Evolutionary conservation across 75 land plant species (phyloP), one percentile per base, ranked within the genome.

Genomic region (Picea glauca): DNA sequence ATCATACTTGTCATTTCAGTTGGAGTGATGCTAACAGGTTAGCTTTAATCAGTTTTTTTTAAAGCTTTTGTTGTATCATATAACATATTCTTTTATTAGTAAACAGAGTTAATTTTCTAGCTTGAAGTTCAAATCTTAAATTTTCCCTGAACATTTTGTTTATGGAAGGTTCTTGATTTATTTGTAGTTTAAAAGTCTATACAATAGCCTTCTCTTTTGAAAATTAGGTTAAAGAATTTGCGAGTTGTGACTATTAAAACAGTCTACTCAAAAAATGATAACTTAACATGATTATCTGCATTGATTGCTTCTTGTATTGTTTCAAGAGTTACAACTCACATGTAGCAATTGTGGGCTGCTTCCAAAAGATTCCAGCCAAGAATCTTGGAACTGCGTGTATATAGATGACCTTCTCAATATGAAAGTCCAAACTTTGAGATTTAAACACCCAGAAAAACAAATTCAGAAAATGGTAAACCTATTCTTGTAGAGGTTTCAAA

Each of bases 11-110:
- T 96, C n/a, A 96, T 96, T 72, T 96, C 97, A 5, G 11, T 82
- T 79, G 98, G 98, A 62, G 87, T 96, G 9, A 77, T 96, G 66
- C 81, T 96, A 72, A 90, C 98, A 83, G 98, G 98, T 96, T 61
- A 80, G 18, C 21, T 75, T 70, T 43, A 2, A 67, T 43, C 54
- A 15, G 3, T 31, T 70, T n/a, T 70, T n/a, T 66, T 33, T 4
- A 66, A 70, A 70, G 7, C 0, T 3, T 40, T 20, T n/a, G 73
- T 70, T 40, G 23, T 70, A 38, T 70, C 54, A 43, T 66, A 17
- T 66, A 7, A 33, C 12, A 70, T 38, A 43, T 40, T 70, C 46
- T 38, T 70, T n/a, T 70, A 70, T 70, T 43, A n/a, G 54, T 21
- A 70, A 70, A 70, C 73, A 70, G 0, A 21, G 3, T 13, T 66